These are phyloP conservation scores for Tuber magnatum DNA, from an alignment of 495 filamentous ascomycete genomes.

Conservation along the genomic window DNA sequence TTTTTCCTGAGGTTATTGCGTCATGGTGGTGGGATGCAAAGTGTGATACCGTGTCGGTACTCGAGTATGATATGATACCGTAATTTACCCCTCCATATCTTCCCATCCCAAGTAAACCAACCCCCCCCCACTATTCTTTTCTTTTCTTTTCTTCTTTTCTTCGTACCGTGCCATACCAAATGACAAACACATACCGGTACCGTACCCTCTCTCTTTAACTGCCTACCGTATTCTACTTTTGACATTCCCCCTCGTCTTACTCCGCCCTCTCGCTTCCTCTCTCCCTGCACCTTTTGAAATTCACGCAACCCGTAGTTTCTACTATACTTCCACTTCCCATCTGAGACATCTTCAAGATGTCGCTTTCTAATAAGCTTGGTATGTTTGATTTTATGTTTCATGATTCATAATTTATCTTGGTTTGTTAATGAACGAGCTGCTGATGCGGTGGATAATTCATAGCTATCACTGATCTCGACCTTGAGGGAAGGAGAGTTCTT, in stretches of 20 bases:
- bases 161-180: neutral
- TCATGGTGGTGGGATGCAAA: neutral
- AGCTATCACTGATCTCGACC: constrained; percentile 87
- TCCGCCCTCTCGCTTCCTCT: neutral
- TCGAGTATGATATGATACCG: neutral
- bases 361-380: constrained; percentile 89
- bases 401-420: neutral
- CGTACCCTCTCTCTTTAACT: neutral
- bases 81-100: neutral
- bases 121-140: neutral
- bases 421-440: neutral
- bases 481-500: constrained; percentile 95
- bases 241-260: neutral
- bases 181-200: neutral
- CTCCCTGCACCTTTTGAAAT: neutral
- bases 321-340: neutral
- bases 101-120: neutral
- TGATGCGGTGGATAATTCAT: constrained; percentile 11
- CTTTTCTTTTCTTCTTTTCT: neutral
- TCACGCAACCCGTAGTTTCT: neutral
- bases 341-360: constrained; percentile 59
- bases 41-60: too few species aligned
- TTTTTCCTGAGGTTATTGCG: neutral
- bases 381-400: constrained; percentile 4
- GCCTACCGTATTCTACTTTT: neutral